phyloP scores from a whole-genome alignment of 345 rosid genomes.

The Gossypium stocksii region DNA sequence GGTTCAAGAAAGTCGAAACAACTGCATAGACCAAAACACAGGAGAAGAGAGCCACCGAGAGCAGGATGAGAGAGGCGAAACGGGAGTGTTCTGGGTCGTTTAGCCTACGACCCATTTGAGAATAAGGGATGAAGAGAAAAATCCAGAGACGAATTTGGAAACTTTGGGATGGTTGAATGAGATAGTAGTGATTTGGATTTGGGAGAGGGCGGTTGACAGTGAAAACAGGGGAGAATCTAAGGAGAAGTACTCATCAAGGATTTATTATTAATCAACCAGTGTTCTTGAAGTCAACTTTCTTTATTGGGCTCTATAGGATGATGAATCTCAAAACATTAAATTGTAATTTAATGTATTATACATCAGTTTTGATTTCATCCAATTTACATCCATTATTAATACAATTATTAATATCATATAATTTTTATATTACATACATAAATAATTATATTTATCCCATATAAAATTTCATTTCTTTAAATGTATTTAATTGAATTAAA shows the following conservation, averaged over 20 bases:
- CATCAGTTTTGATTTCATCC: too few relatives aligned
- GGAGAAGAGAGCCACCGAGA: slow-evolving; percentile 50
- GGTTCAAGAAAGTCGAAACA: slow-evolving; percentile 42
- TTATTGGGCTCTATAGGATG: too few relatives aligned
- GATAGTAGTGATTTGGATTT: slow-evolving; percentile 5
- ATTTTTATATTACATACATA: too few relatives aligned
- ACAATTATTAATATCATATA: too few relatives aligned
- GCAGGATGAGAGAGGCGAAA: slow-evolving; percentile 48
- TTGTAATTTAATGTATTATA: too few relatives aligned
- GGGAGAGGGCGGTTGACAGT: not conserved
- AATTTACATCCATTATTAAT: too few relatives aligned
- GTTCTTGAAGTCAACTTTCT: too few relatives aligned
- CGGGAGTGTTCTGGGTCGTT: slow-evolving; percentile 55
- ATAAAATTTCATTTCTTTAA: too few relatives aligned
- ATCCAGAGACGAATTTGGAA: slow-evolving; percentile 18
- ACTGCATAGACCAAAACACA: slow-evolving; percentile 65
- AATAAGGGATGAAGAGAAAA: slow-evolving; percentile 2
- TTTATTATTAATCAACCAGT: not conserved
- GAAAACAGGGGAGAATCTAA: slow-evolving; percentile 4
- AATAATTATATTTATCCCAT: too few relatives aligned
- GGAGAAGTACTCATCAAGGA: slow-evolving; percentile 18
- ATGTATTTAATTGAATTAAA: too few relatives aligned
- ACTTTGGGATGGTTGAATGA: slow-evolving; percentile 5
- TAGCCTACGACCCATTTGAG: slow-evolving; percentile 61
- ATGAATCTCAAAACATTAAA: too few relatives aligned